Percentiles rank a stretch among this genome's conserved stretches.
Conservation (phyloP, 441 rosid genomes). For the Pelargonium cotyledonis region DNA sequence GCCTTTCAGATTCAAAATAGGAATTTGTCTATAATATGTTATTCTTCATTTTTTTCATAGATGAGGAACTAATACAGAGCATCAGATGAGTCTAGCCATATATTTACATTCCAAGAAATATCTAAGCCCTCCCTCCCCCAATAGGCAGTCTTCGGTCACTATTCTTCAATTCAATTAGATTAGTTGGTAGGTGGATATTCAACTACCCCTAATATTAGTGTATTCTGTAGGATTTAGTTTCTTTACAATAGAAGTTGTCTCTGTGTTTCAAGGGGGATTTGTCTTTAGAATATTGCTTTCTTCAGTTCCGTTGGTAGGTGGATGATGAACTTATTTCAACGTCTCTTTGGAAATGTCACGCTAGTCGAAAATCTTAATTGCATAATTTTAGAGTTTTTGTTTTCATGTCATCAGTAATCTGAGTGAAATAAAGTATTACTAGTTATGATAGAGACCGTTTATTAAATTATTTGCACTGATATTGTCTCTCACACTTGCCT, state of each 20-base stretch:
- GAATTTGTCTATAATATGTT: neutral
- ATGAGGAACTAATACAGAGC: no score
- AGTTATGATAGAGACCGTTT: neutral
- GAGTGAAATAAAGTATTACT: neutral
- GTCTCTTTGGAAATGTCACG: neutral
- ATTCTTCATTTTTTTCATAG: neutral
- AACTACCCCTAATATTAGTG: neutral
- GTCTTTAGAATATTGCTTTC: neutral
- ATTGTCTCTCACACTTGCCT: slow-evolving; percentile 8
- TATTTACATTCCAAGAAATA: no score
- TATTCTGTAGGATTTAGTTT: neutral
- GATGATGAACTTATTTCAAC: neutral
- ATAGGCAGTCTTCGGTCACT: no score
- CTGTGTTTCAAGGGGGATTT: no score
- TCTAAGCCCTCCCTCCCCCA: no score
- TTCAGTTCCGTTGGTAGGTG: neutral
- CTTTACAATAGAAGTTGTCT: no score
- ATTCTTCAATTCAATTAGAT: neutral
- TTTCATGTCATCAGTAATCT: neutral
- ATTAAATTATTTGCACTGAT: slow-evolving; percentile 2
- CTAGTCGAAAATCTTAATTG: neutral
- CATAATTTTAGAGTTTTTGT: neutral
- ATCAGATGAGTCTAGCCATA: no score
- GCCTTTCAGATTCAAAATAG: neutral
- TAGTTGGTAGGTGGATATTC: neutral